These are phyloP conservation scores for Microsporum audouinii DNA, from an alignment of 2,329 filamentous ascomycete genomes.

Conservation along the genomic window DNA sequence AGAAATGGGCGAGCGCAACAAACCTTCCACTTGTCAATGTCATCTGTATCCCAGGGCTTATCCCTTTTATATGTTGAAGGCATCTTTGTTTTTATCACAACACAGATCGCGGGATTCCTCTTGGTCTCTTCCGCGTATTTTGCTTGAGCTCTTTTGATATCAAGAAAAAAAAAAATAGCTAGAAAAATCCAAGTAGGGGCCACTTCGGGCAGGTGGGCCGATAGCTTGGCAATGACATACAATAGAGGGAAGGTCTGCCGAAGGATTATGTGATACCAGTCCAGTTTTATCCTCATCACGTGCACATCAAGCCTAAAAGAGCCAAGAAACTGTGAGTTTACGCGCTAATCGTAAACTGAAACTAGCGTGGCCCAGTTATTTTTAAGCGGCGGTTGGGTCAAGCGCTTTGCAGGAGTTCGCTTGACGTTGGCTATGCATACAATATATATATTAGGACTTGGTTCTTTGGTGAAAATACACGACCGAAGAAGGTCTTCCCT, in stretches of 20 bases:
- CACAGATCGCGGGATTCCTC: not conserved
- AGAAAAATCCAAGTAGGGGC: not conserved
- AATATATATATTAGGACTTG: no score
- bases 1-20: slow-evolving; percentile 5
- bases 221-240: not conserved
- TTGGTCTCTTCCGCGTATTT: not conserved
- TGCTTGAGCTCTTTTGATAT: not conserved
- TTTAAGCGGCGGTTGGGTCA: not conserved
- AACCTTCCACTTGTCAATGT: slow-evolving; percentile 93
- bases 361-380: not conserved
- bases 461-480: no score
- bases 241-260: not conserved
- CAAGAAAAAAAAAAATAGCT: not conserved
- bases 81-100: slow-evolving; percentile 43
- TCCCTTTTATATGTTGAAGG: slow-evolving; percentile 81
- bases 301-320: not conserved
- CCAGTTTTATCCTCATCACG: not conserved
- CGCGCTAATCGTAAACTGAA: not conserved
- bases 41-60: slow-evolving; percentile 92
- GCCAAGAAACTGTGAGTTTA: not conserved
- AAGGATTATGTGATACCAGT: not conserved
- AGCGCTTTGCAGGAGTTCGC: not conserved
- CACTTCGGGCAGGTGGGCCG: not conserved
- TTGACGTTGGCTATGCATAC: not conserved
- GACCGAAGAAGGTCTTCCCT: not conserved